phyloP scores from a whole-genome alignment of 1,139 yeast genomes.

The Yamadazyma dushanensis region DNA sequence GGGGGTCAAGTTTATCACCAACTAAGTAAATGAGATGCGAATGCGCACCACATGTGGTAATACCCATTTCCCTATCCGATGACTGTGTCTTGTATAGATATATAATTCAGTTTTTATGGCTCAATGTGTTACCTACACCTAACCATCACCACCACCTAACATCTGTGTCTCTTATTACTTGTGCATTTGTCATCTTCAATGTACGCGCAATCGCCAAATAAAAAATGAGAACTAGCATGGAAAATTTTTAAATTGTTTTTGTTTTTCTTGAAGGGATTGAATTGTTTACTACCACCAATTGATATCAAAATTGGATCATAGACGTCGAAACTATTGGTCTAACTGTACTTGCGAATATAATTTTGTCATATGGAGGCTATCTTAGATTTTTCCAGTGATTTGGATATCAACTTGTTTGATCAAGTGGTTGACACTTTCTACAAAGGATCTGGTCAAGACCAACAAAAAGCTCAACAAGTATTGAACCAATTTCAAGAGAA shows the following conservation, averaged over 20 bases:
- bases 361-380: constrained; percentile 68
- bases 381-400: constrained; percentile 80
- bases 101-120: too few species aligned
- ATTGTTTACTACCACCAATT: not conserved
- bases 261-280: constrained; percentile 2
- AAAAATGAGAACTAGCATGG: constrained; percentile 1
- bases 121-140: too few species aligned
- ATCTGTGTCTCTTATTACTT: too few species aligned
- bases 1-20: constrained; percentile 41
- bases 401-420: constrained; percentile 80
- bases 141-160: too few species aligned
- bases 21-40: constrained; percentile 1
- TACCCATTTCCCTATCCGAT: too few species aligned
- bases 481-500: constrained; percentile 90
- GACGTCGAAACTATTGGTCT: too few species aligned
- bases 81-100: too few species aligned
- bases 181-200: too few species aligned
- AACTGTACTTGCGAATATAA: too few species aligned
- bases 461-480: constrained; percentile 78
- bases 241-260: constrained; percentile 4
- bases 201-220: constrained; percentile 1
- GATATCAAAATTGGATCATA: not conserved
- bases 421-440: constrained; percentile 86
- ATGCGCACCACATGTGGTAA: too few species aligned
- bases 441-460: constrained; percentile 77